A percentile compares a stretch with the other conserved stretches of the same genome.
Conservation (phyloP, 2,329 filamentous ascomycete genomes). For the Neofusicoccum sp. region DNA sequence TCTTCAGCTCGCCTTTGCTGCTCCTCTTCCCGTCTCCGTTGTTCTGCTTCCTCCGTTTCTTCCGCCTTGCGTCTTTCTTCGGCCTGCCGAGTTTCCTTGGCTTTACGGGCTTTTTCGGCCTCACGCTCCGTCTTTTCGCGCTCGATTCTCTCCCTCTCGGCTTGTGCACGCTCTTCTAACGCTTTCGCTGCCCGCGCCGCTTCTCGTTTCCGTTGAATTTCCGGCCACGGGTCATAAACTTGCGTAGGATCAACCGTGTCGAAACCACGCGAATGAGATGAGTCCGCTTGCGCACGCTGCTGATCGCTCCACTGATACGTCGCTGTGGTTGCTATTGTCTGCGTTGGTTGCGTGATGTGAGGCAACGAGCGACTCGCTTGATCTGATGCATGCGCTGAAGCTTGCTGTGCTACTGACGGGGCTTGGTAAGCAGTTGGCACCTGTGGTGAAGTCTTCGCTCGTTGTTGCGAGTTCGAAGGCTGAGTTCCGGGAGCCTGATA, state of each 20-base stretch:
- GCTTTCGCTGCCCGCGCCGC: conserved; percentile 32
- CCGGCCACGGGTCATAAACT: conserved; percentile 54
- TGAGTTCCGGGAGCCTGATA: not conserved
- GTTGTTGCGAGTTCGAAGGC: not conserved
- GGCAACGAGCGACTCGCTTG: conserved; percentile 3
- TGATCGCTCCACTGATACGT: conserved; percentile 2
- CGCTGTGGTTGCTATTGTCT: not conserved
- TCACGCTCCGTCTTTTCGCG: conserved; percentile 24
- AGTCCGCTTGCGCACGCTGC: not conserved
- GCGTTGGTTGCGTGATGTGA: conserved; percentile 8
- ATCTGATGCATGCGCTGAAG: not conserved
- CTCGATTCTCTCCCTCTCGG: conserved; percentile 26
- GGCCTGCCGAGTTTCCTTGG: conserved; percentile 22
- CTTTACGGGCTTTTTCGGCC: conserved; percentile 20
- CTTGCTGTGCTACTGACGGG: not conserved
- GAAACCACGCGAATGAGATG: not conserved
- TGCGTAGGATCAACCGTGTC: conserved; percentile 53
- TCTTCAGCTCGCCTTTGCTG: conserved; percentile 21
- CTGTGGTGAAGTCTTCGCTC: not conserved
- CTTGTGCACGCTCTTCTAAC: conserved; percentile 35
- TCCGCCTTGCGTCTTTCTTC: conserved; percentile 28
- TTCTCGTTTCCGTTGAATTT: conserved; percentile 45
- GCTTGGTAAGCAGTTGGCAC: not conserved
- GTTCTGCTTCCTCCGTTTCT: conserved; percentile 22
- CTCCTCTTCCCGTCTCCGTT: conserved; percentile 17